phyloP scores from a whole-genome alignment of 2,329 filamentous ascomycete genomes.

The Corinectria fuckeliana region DNA sequence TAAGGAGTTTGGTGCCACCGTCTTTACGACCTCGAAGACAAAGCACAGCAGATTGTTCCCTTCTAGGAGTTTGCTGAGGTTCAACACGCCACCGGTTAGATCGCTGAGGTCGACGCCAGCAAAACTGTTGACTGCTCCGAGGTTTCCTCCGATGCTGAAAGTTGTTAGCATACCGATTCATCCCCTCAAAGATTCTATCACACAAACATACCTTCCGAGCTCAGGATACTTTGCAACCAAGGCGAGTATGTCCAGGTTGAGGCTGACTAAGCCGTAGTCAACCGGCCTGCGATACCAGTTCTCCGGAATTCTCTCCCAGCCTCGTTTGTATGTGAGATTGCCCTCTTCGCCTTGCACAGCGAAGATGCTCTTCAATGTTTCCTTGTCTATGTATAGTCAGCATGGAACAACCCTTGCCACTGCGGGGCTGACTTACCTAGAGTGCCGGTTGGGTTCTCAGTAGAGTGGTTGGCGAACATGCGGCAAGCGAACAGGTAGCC shows the following conservation, averaged over 20 bases:
- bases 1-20: slow-evolving; percentile 27
- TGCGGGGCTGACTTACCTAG: slow-evolving; percentile 15
- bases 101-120: slow-evolving; percentile 50
- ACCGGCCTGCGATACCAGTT: slow-evolving; percentile 55
- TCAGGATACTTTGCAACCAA: slow-evolving; percentile 47
- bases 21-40: slow-evolving; percentile 44
- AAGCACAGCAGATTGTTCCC: slow-evolving; percentile 56
- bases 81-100: slow-evolving; percentile 54
- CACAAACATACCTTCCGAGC: slow-evolving; percentile 30
- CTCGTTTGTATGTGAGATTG: slow-evolving; percentile 49
- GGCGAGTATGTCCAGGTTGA: slow-evolving; percentile 46
- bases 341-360: slow-evolving; percentile 49
- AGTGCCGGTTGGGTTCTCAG: slow-evolving; percentile 46
- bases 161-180: background rate
- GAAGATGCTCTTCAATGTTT: slow-evolving; percentile 53
- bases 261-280: slow-evolving; percentile 52
- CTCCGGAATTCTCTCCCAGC: slow-evolving; percentile 56
- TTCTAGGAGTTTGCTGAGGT: slow-evolving; percentile 46
- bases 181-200: no score
- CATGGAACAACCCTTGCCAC: background rate
- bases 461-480: slow-evolving; percentile 52
- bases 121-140: slow-evolving; percentile 56
- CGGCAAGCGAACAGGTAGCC: slow-evolving; percentile 52
- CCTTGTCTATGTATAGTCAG: slow-evolving; percentile 32
- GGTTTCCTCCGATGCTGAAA: slow-evolving; percentile 57